Conservation (phyloP, 805 yeast genomes). For the Allodekkera sacchari region DNA sequence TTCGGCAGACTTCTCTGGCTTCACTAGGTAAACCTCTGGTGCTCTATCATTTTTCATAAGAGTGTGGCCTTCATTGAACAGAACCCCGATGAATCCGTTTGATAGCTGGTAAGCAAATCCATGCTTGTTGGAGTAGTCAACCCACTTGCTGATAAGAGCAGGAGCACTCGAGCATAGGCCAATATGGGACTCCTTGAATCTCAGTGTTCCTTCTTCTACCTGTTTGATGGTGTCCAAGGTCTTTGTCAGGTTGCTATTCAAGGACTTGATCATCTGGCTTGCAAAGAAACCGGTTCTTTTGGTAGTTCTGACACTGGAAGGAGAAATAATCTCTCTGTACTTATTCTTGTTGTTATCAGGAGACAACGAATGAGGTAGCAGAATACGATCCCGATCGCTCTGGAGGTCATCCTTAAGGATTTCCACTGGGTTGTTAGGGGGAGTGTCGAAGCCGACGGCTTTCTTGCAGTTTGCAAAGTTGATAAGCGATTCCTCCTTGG, state of each 20-base stretch:
- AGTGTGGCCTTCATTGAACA: conserved; percentile 79
- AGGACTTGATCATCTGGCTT: conserved; percentile 17
- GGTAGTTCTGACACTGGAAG: conserved; percentile 15
- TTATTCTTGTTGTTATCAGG: conserved; percentile 88
- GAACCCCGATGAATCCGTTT: conserved; percentile 83
- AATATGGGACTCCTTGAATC: conserved; percentile 6
- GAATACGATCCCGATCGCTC: conserved; percentile 56
- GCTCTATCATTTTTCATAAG: conserved; percentile 63
- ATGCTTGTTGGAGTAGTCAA: conserved; percentile 91
- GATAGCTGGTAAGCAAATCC: conserved; percentile 92
- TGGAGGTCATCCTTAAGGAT: conserved; percentile 61
- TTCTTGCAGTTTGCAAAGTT: conserved; percentile 63
- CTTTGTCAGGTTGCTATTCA: conserved; percentile 20
- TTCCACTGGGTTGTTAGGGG: conserved; percentile 55
- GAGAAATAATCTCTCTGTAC: conserved; percentile 54
- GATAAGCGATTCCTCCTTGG: conserved; percentile 51
- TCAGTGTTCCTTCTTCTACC: conserved; percentile 17
- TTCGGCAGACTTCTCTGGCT: conserved; percentile 34
- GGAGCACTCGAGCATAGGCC: conserved; percentile 43
- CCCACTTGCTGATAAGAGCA: conserved; percentile 87
- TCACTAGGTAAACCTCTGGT: conserved; percentile 57
- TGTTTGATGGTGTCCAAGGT: conserved; percentile 21
- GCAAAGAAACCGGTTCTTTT: conserved; percentile 21
- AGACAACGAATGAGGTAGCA: conserved; percentile 82
- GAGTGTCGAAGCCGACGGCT: conserved; percentile 44